Base-by-base conservation (phyloP, 176 grass and related monocot species). In the Stipa capillata region DNA sequence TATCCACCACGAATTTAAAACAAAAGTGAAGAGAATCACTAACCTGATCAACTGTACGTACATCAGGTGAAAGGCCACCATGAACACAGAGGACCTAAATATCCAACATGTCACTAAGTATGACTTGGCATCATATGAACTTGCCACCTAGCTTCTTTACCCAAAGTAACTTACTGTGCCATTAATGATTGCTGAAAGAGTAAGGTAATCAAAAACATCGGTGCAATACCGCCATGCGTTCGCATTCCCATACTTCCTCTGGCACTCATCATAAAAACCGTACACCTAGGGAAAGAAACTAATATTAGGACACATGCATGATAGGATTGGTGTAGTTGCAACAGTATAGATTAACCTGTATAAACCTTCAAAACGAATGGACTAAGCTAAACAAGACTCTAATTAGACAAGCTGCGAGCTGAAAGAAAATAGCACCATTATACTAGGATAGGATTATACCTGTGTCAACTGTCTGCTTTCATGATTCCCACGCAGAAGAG, bases 161-260 rank as follows among this genome's bases (percentile, higher is more conserved):
- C 8, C 3, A 16, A 50, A 71, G 18, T 28, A 57, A 47, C 92
- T 89, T 91, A 99, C 97, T 12, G 93, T 92, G 69, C 97, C 92
- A 84, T 99, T 93, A 81, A 96, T 99, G 76, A 99, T 96, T 15
- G 97, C 92, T 47, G 97, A 99, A 71, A 99, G 67, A 36, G 97
- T 99, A 85, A 96, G 92, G 76, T 91, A 99, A 72, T 99, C 97
- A 66, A 99, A 99, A 73, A 99, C 97, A 84, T 99, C 97, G 63
- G 92, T 99, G 78, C 97, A 99, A 41, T 99, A 99, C 81, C 97
- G 88, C 97, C 97, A 99, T 25, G 97, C 97, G 89, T 99, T 99
- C 20, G 97, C 97, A 84, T 99, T 99, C 52, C 97, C 97, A 65
- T 99, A 99, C 75, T 99, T 99, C 65, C 97, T 96, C 67, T 99